Base-by-base conservation (phyloP, 306 rosid genomes). In the Vigna trinervia region DNA sequence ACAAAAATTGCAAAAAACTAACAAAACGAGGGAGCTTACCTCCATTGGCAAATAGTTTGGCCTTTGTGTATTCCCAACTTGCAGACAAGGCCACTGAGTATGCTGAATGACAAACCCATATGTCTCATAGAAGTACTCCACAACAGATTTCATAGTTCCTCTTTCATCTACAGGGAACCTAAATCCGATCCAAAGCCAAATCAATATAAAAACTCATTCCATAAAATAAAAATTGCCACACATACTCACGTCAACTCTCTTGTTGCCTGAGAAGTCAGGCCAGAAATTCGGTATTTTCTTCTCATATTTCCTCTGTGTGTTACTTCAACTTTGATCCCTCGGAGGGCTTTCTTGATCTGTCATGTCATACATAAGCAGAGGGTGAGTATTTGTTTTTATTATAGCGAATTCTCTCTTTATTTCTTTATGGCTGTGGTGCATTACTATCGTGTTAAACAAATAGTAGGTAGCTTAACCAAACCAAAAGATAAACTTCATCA, bases 21-120 rank as follows among this genome's bases (percentile, higher is more conserved):
- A 20, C 4, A 12, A 83, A 23, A 15, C 20, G 3, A 28, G 15
- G 58, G 30, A 32, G 22, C 8, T 43, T 76, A 96, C 99, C 90
- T 96, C 99, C 99, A 96, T 96, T 1, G 98, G 99, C 8, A 96
- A 72, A 84, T 96, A 96, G 78, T 96, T 96, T 0, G 99, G 97
- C 5, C 99, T 81, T 76, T 96, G 97, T 19, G 86, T 85, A 69
- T 93, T 96, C 23, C 99, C 99, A 9, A 93, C 99, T 91, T 90
- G 98, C 65, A 96, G 86, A 77, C 99, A 96, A 61, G 99, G 99
- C 98, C 92, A 96, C 30, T 96, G 97, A 2, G 91, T 87, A 70
- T 96, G 96, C 63, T 92, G 96, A 72, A 96, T 96, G 15, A 47
- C 88, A 52, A 91, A 92, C 2, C 97, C 94, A n/a, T 96, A 96